Base-by-base conservation (phyloP, 306 rosid species). In the Corylus avellana region DNA sequence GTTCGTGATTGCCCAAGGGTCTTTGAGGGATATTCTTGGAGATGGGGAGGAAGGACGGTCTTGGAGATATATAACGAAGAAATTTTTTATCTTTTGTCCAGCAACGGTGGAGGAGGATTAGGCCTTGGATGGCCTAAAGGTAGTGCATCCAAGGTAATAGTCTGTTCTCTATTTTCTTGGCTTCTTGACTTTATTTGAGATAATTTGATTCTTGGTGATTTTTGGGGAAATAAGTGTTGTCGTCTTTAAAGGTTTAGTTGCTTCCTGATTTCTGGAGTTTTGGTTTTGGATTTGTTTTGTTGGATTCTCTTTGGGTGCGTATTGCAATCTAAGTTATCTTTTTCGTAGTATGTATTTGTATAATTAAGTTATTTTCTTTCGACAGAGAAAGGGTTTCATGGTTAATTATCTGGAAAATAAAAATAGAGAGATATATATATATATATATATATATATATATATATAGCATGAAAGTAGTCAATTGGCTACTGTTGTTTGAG, bases 31-130 rank as follows among this genome's bases (percentile, higher is more conserved):
- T 56, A 93, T 96, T 85, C 93, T 96, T 55, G 97, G 99, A 32
- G 87, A 80, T 75, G 93, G 69, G 1, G 92, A 82, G 8, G 86
- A 66, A 5, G 90, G 77, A 88, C 94, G 10, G 98, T 96, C 55
- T 80, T 96, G 84, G 99, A 96, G 96, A 93, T 96, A 68, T 96
- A 96, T 66, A 96, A 96, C 47, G 99, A 96, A 83, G 99, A 96
- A 82, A 91, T 96, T 50, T 96, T 93, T 82, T 97, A 96, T 84
- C 93, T 96, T 4, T 85, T 96, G 76, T 82, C 93, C 0, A 82
- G 88, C 66, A 93, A 88, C 86, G 88, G 89, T 22, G 97, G 94
- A 7, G 92, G 89, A 64, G 97, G 99, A 9, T 84, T 93, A 20
- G 91, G 97, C 46, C 73, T 92, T 10, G 97, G 94, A 2, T 96